Evolutionary conservation across 805 yeast species (phyloP).

Genomic region (Ogataea parapolymorpha): DNA sequence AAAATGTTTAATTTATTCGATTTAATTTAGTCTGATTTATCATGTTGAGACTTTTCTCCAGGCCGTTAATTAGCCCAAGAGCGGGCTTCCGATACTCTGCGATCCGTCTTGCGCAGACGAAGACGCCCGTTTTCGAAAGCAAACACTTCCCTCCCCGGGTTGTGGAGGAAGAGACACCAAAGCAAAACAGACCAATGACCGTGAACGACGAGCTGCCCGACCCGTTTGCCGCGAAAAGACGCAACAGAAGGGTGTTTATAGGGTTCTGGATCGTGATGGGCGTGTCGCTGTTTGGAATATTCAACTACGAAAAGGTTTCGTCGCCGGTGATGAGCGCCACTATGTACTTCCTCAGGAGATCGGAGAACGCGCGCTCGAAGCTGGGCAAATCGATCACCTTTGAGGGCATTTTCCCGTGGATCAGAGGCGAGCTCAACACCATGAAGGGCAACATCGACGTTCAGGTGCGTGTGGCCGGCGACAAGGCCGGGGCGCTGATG

Average conservation of each 20-base stretch:
- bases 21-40: not conserved
- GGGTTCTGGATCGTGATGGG: conserved; percentile 54
- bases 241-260: conserved; percentile 52
- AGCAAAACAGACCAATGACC: conserved; percentile 45
- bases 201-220: conserved; percentile 82
- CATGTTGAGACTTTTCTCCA: conserved; percentile 3
- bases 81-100: not conserved
- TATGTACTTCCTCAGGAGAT: conserved; percentile 78
- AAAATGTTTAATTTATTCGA: not conserved
- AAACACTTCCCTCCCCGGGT: conserved; percentile 15
- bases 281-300: conserved; percentile 57
- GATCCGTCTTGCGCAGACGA: conserved; percentile 8
- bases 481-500: conserved; percentile 48
- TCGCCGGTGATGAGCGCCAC: conserved; percentile 89
- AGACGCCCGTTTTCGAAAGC: conserved; percentile 22
- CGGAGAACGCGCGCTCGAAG: conserved; percentile 53
- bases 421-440: conserved; percentile 78
- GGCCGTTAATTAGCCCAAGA: not conserved
- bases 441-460: conserved; percentile 80
- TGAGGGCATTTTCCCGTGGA: conserved; percentile 81
- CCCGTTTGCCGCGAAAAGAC: conserved; percentile 55
- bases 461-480: conserved; percentile 67
- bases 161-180: conserved; percentile 20
- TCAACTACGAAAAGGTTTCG: conserved; percentile 89
- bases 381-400: conserved; percentile 78